Evolutionary conservation across 1,284 basidiomycete species (phyloP), one percentile per base, ranked within the genome.

Genomic region (Ustilago trichophora): DNA sequence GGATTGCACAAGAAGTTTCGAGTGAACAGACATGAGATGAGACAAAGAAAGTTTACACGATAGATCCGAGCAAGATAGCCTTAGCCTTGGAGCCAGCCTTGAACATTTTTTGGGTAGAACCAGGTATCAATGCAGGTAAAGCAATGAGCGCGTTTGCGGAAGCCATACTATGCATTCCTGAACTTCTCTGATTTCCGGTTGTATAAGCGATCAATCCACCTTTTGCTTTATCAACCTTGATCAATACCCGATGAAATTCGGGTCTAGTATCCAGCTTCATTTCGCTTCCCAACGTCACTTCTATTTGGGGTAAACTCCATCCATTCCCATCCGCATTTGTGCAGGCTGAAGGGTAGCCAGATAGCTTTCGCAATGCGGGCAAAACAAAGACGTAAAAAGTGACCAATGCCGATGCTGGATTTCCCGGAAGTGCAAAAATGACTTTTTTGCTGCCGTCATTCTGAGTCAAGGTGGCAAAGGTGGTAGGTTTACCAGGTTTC

Each of bases 321-420:
- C 7, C 15, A 11, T 16, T 27, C 15, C 22, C 32, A n/a, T 15
- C 19, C 4, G 10, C 35, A 16, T 16, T n/a, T 7, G 16, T 22
- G 18, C 21, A 34, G 32, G 11, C 12, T 3, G 44, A 37, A 3
- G 19, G 16, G 33, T 38, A 50, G 7, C 75, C 82, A 16, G 82
- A 77, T 0, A 93, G 80, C 65, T 84, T 86, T 57, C 92, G 84
- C 47, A 94, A 82, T 6, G 90, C 89, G 4, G 92, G 92, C 0
- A 93, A 80, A 9, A 92, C 91, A 76, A 93, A 93, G 6, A 93
- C 79, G 76, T 91, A 87, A 82, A 93, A 93, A 13, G 88, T 91
- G 3, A 93, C 91, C n/a, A 93, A 84, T 9, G 92, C 92, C 6
- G 88, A 89, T 0, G 92, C 92, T 0, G 92, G 92, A 77, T 93